A percentile compares a stretch with the other conserved stretches of the same genome.
These are phyloP conservation scores for Neoboletus brunneissimus DNA, from an alignment of 768 basidiomycete species.

Conservation along the genomic window DNA sequence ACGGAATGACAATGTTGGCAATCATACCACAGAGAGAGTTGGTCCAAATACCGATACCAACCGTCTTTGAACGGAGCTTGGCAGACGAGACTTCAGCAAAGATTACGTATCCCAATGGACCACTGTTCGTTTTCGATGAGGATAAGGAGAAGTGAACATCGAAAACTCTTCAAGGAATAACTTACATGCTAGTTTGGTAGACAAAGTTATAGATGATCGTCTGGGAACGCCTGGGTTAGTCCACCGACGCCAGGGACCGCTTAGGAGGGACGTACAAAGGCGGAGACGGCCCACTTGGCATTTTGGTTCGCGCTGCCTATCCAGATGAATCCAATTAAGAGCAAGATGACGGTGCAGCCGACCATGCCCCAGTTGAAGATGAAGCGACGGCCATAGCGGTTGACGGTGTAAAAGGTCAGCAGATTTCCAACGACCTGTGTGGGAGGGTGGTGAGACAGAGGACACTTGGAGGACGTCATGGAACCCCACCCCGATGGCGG, in stretches of 20 bases:
- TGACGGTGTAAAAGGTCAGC: constrained; percentile 25
- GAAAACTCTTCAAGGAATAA: background rate
- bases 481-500: constrained; percentile 24
- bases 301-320: constrained; percentile 8
- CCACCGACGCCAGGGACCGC: background rate
- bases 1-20: constrained; percentile 26
- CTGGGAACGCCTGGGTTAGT: constrained; percentile 2
- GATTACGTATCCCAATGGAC: constrained; percentile 28
- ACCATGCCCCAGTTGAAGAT: constrained; percentile 31
- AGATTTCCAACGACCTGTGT: constrained; percentile 26
- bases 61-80: constrained; percentile 31
- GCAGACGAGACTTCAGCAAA: constrained; percentile 30
- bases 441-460: background rate
- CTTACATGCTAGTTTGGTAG: constrained; percentile 28
- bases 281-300: constrained; percentile 23
- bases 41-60: constrained; percentile 26
- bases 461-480: background rate
- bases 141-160: background rate
- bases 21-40: constrained; percentile 28
- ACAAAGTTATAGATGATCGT: constrained; percentile 33
- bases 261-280: constrained; percentile 15
- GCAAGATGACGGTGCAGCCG: constrained; percentile 18
- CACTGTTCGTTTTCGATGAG: constrained; percentile 15
- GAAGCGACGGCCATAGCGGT: constrained; percentile 24
- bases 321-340: constrained; percentile 31